Evolutionary conservation across 768 basidiomycete genomes (phyloP), one percentile per base, ranked within the genome.

Genomic region (Tylopilus subfusipes): DNA sequence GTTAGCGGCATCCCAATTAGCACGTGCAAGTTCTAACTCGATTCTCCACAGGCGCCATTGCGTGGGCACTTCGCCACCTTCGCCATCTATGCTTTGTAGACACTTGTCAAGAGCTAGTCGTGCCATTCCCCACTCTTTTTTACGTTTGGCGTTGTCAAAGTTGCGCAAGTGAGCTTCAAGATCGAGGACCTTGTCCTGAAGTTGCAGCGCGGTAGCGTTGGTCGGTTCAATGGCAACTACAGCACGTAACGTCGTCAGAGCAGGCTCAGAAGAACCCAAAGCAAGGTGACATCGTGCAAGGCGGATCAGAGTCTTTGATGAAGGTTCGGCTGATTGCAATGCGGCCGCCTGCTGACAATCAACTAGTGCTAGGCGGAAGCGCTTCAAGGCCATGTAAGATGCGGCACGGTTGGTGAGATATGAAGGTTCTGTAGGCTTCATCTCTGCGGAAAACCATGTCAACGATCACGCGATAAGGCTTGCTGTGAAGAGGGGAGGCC

Each of bases 371-470:
- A 75, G 72, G 30, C 82, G 77, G 76, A 87, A 94, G 31, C 82
- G 82, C 66, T 93, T 92, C 48, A 89, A 66, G 0, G 84, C 82
- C 82, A 95, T 94, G 66, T 86, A 82, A 2, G 91, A 85, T 0
- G 93, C 92, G 0, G 93, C 92, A 27, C 92, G 84, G 68, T 95
- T 95, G 1, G 90, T 90, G 57, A 86, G 75, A 65, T 88, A 94
- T 3, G 87, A 78, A 1, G 91, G 83, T 68, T 93, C 88, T 4
- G 74, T 61, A 1, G 84, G 70, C 55, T 82, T 82, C 59, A 86
- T 72, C 53, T 82, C 83, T 87, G 59, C 27, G 47, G 50, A 21
- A 46, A 39, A 25, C 33, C 19, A 21, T 21, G 43, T 57, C 50
- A 54, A 46, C 21, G 49, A 59, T 42, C 50, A 50, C 39, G 27